These are phyloP conservation scores for Rhypophila decipiens DNA, from an alignment of 495 filamentous ascomycete genomes.

Conservation along the genomic window DNA sequence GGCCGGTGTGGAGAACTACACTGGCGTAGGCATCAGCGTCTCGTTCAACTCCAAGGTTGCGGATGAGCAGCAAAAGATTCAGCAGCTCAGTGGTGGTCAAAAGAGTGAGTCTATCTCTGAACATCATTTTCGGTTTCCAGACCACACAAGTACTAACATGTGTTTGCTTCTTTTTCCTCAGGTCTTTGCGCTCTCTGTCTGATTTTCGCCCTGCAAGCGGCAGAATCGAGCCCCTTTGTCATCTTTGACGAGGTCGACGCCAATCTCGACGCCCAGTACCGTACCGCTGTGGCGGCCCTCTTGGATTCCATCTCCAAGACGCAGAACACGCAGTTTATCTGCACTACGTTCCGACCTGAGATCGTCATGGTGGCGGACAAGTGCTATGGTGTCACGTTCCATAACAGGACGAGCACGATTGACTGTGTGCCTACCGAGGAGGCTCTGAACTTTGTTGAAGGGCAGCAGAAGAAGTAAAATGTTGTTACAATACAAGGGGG, in stretches of 20 bases:
- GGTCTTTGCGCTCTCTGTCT: slow-evolving; percentile 91
- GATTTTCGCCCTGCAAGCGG: slow-evolving; percentile 97
- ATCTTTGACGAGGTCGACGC: slow-evolving; percentile 99
- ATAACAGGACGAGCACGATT: slow-evolving; percentile 86
- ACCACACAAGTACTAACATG: background rate
- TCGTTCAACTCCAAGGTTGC: slow-evolving; percentile 94
- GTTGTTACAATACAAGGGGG: no score
- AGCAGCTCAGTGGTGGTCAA: slow-evolving; percentile 93
- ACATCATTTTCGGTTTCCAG: background rate
- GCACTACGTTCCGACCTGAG: slow-evolving; percentile 95
- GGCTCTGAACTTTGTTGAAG: slow-evolving; percentile 90
- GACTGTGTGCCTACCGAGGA: slow-evolving; percentile 82
- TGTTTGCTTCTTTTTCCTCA: slow-evolving; percentile 30
- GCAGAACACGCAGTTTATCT: slow-evolving; percentile 63
- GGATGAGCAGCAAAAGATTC: slow-evolving; percentile 96
- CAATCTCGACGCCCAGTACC: slow-evolving; percentile 95
- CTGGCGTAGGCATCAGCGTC: slow-evolving; percentile 95
- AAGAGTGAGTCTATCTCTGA: slow-evolving; percentile 62
- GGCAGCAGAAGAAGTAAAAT: slow-evolving; percentile 44
- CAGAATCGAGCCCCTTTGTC: slow-evolving; percentile 96
- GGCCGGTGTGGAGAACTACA: slow-evolving; percentile 85
- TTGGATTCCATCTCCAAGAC: slow-evolving; percentile 65
- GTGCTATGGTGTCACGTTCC: slow-evolving; percentile 93
- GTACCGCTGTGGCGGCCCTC: slow-evolving; percentile 87
- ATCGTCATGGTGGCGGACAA: slow-evolving; percentile 94